Conservation (phyloP, 441 rosid species). For the Eruca vesicaria region DNA sequence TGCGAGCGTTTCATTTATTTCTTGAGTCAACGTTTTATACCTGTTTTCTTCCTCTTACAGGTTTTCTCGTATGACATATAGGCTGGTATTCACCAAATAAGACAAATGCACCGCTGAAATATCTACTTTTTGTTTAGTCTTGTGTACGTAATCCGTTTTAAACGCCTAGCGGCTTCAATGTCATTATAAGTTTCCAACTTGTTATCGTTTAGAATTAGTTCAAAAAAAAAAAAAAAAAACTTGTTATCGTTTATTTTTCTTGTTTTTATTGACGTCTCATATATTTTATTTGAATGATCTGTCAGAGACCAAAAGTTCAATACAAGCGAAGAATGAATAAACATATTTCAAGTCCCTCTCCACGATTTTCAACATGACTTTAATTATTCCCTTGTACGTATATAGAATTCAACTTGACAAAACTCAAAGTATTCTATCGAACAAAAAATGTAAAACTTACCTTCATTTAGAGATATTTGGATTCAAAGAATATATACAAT, state of each 20-base stretch:
- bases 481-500: slow-evolving; percentile 6
- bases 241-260: background rate
- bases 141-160: background rate
- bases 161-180: background rate
- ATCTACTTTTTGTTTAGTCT: slow-evolving; percentile 6
- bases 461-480: background rate
- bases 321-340: background rate
- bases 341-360: slow-evolving; percentile 20
- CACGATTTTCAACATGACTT: background rate
- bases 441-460: background rate
- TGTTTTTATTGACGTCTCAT: background rate
- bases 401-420: background rate
- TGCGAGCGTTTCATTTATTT: background rate
- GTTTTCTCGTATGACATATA: background rate
- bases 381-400: background rate
- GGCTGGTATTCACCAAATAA: background rate
- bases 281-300: background rate
- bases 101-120: background rate
- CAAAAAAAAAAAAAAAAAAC: no score
- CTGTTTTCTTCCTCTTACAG: background rate
- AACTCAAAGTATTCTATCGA: background rate
- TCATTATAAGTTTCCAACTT: background rate
- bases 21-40: background rate
- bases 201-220: background rate
- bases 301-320: background rate